Evolutionary conservation across 768 basidiomycete species (phyloP), one percentile per base, ranked within the genome.

Genomic region (Leccinum sublutescens): DNA sequence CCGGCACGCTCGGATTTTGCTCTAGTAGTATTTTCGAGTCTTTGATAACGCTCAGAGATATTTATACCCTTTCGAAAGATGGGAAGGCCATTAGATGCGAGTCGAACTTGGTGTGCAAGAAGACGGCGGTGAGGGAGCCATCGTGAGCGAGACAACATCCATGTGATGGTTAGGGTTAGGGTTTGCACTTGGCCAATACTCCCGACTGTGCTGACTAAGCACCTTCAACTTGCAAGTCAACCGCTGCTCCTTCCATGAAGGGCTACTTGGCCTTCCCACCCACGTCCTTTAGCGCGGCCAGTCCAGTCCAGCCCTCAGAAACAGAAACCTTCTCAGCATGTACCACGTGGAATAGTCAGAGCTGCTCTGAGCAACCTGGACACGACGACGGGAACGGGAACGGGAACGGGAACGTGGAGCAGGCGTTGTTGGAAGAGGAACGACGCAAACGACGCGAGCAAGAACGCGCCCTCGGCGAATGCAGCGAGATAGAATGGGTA

Each of bases 401-500:
- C 19, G 25, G 29, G 10, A 31, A 3, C 14, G 34, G 34, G 9
- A 36, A 51, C 14, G 49, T 5, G 17, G 54, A 27, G 14, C 54
- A 57, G 10, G 38, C 34, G 15, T 34, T 19, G n/a, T 34, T 47
- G 48, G 59, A 69, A 34, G 71, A 59, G 14, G 65, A 59, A 36
- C 66, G 62, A 19, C 52, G 23, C 17, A 54, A 57, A 27, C 67
- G 71, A 45, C 63, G 63, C 14, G 68, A 74, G 31, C 63, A 55
- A n/a, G 79, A 81, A 56, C 76, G 68, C 9, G 75, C 64, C n/a
- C 78, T 81, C 50, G 77, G 77, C 12, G 71, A 75, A n/a, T 70
- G 69, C 49, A 81, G 80, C 29, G 85, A 86, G 67, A 76, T 83
- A 54, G 80, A 79, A 14, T 87, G 85, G 83, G 85, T 87, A 2